phyloP scores from a whole-genome alignment of 352 stramenopile species.

The Pythium vanterpoolii region DNA sequence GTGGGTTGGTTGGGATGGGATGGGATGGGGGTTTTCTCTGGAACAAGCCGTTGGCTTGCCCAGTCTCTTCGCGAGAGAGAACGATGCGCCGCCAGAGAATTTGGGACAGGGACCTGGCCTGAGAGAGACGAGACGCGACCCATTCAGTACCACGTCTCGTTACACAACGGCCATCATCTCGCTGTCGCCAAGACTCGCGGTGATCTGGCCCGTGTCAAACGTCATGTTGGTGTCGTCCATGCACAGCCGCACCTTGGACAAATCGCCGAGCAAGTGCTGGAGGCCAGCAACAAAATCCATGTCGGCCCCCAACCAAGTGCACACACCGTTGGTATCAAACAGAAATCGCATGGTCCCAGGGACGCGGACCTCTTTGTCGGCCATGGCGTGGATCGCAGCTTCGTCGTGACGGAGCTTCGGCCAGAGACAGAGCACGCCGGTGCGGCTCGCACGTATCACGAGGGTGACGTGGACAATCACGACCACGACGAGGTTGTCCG shows the following conservation, averaged over 20 bases:
- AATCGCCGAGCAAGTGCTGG: constrained; percentile 36
- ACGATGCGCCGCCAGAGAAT: neutral
- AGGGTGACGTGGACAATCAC: constrained; percentile 44
- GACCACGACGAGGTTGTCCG: constrained; percentile 37
- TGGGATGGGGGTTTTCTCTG: neutral
- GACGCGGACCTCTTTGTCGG: constrained; percentile 35
- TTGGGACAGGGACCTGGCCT: neutral
- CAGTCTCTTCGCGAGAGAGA: neutral
- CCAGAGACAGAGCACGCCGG: constrained; percentile 42
- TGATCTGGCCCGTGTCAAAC: constrained; percentile 52
- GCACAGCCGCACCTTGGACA: constrained; percentile 41
- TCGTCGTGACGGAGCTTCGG: constrained; percentile 36
- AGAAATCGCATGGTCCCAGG: constrained; percentile 50
- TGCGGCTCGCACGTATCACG: constrained; percentile 34
- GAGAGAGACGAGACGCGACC: neutral
- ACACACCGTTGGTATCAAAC: constrained; percentile 35
- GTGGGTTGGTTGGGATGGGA: neutral
- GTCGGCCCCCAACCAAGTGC: constrained; percentile 59
- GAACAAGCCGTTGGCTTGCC: neutral
- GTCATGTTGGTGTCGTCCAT: constrained; percentile 47
- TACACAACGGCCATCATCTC: neutral
- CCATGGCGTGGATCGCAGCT: constrained; percentile 48
- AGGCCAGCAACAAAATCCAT: constrained; percentile 55
- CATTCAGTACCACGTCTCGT: neutral
- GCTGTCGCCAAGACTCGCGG: neutral